Evolutionary conservation across 108 stramenopile genomes (phyloP), one percentile per base, ranked within the genome.

Genomic region (Mayamaea pseudoterrestris): DNA sequence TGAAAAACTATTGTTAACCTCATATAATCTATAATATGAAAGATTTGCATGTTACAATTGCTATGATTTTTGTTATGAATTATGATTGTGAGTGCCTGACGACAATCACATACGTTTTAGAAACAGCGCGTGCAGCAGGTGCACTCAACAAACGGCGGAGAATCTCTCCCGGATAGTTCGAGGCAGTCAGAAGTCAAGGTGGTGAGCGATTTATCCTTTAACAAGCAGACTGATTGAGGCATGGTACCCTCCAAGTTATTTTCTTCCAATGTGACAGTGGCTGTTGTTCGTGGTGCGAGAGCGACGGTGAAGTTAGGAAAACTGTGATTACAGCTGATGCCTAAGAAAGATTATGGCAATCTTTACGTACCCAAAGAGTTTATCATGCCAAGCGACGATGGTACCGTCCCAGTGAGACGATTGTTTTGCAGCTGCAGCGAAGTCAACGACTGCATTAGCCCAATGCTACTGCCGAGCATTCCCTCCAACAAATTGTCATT

Each of bases 381-480:
- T 11, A 82, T 57, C 0, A 35, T 3, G 14, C 73, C 72, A 31
- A 82, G 18, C 35, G 65, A 48, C 8, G 54, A 44, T 9, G 85
- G 85, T 36, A 88, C 46, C 5, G 53, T 69, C 9, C 85, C 85
- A 2, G 41, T 47, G 12, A 88, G 36, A 0, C 48, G 13, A 37
- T 88, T 88, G 27, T 69, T 65, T 48, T 80, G 66, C 26, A 88
- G 21, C 30, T 80, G 78, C 7, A 88, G 58, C 44, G 80, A 75
- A n/a, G 47, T 36, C 27, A 88, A 47, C 9, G 62, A 29, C 1
- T n/a, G 26, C 31, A 82, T 22, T 0, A 58, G 12, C 3, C 58
- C 76, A 55, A 88, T 75, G 4, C 27, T 35, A 5, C 61, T 27
- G 22, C 74, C 65, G 20, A 83, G 55, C n/a, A 63, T 65, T 22